Evolutionary conservation across 257 asterid species (phyloP).

Genomic region (Gentiana dahurica): DNA sequence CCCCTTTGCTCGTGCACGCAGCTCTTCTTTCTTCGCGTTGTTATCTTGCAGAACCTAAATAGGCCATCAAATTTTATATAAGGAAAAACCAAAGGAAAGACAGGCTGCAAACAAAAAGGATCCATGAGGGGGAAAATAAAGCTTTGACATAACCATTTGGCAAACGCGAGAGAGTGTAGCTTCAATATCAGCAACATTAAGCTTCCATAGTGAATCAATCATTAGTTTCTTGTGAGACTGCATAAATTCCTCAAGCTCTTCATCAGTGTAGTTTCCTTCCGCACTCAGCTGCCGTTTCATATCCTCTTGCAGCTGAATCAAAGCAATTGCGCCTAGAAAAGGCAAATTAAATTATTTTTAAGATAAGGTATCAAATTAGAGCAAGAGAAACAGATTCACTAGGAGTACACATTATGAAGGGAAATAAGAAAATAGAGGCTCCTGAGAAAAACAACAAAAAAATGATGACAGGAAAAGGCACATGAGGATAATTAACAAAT

Average conservation of each 20-base stretch:
- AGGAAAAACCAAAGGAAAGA: slow-evolving; percentile 8
- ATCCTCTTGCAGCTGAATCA: slow-evolving; percentile 95
- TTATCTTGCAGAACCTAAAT: slow-evolving; percentile 76
- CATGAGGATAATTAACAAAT: no score
- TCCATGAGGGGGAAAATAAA: background rate
- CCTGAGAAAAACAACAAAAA: no score
- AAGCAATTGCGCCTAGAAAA: slow-evolving; percentile 80
- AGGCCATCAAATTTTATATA: slow-evolving; percentile 10
- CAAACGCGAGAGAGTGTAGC: slow-evolving; percentile 89
- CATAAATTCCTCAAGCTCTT: slow-evolving; percentile 84
- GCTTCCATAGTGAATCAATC: slow-evolving; percentile 98
- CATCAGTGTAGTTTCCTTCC: slow-evolving; percentile 87
- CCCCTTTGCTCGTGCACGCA: slow-evolving; percentile 87
- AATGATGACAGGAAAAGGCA: no score
- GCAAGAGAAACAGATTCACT: background rate
- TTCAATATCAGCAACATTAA: slow-evolving; percentile 98
- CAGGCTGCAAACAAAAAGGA: background rate
- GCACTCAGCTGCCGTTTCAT: slow-evolving; percentile 77
- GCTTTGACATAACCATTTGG: slow-evolving; percentile 60
- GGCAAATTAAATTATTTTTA: background rate
- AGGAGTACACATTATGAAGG: background rate
- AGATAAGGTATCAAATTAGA: no score
- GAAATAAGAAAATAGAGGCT: no score
- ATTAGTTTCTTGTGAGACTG: slow-evolving; percentile 89
- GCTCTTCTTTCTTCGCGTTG: slow-evolving; percentile 86